Percentiles rank a stretch among this genome's conserved stretches.
These are phyloP conservation scores for Gossypium raimondii DNA, from an alignment of 345 rosid species.

Conservation along the genomic window DNA sequence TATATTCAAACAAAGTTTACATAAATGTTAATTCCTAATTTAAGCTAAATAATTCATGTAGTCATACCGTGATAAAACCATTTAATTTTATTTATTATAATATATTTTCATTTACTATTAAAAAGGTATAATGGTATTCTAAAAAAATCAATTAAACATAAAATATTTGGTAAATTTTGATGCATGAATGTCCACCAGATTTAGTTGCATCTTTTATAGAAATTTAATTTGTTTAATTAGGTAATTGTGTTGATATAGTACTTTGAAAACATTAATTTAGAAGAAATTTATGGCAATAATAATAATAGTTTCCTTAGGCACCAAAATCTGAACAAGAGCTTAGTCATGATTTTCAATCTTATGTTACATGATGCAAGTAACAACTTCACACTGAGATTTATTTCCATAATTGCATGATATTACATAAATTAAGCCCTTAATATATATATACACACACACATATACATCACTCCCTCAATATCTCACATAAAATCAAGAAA, in stretches of 20 bases:
- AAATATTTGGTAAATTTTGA: neutral
- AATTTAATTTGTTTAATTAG: neutral
- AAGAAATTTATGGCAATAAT: constrained; percentile 3
- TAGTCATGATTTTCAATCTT: constrained; percentile 5
- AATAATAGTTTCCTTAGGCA: neutral
- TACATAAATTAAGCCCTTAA: neutral
- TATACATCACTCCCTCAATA: neutral
- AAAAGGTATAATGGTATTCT: neutral
- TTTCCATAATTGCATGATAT: constrained; percentile 5
- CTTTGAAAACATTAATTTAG: neutral
- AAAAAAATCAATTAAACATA: neutral
- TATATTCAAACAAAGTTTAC: constrained; percentile 1
- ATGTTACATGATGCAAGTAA: neutral
- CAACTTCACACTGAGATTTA: neutral
- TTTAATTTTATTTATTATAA: neutral
- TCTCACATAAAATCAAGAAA: neutral
- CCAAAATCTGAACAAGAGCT: neutral
- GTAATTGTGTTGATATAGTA: neutral
- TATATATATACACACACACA: neutral
- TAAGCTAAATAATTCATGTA: no score
- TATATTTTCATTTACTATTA: neutral
- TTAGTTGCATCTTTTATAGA: neutral
- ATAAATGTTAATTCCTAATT: neutral
- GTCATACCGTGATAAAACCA: neutral
- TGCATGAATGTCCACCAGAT: neutral